Percentiles rank a stretch among this genome's conserved stretches.
phyloP scores from a whole-genome alignment of 2,329 filamentous ascomycete species.

The Emmonsiellopsis sp. region DNA sequence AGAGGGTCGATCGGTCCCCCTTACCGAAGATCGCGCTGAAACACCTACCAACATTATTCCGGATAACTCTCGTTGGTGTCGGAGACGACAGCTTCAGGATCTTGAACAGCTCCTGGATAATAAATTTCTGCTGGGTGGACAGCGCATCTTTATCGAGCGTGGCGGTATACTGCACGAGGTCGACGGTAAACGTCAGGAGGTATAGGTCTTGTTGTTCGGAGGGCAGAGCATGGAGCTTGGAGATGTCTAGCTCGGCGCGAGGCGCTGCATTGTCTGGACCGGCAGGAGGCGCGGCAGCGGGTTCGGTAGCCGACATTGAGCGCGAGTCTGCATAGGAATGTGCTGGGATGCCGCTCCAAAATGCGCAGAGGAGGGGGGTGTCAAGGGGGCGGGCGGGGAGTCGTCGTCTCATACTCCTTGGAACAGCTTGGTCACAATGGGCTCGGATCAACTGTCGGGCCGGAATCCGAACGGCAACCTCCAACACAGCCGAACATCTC shows the following conservation, averaged over 20 bases:
- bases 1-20: constrained; percentile 83
- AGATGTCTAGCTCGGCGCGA: constrained; percentile 65
- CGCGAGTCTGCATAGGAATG: constrained; percentile 3
- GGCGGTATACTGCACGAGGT: constrained; percentile 70
- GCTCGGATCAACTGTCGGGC: neutral
- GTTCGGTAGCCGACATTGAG: constrained; percentile 32
- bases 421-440: neutral
- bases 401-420: neutral
- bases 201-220: constrained; percentile 94
- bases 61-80: constrained; percentile 74
- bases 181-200: constrained; percentile 77
- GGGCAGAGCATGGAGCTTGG: constrained; percentile 80
- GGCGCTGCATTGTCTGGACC: constrained; percentile 25
- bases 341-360: neutral
- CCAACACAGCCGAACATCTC: neutral
- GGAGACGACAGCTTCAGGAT: constrained; percentile 76
- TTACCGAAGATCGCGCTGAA: constrained; percentile 73
- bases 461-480: neutral
- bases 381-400: neutral
- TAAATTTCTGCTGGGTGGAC: constrained; percentile 76
- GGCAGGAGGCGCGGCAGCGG: constrained; percentile 22
- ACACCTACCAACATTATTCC: constrained; percentile 79
- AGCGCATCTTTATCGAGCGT: constrained; percentile 65
- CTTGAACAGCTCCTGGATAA: constrained; percentile 92
- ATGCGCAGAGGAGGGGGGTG: neutral